Evolutionary conservation across 2,329 filamentous ascomycete species (phyloP).

Genomic region (Penicillium fuscoglaucum): DNA sequence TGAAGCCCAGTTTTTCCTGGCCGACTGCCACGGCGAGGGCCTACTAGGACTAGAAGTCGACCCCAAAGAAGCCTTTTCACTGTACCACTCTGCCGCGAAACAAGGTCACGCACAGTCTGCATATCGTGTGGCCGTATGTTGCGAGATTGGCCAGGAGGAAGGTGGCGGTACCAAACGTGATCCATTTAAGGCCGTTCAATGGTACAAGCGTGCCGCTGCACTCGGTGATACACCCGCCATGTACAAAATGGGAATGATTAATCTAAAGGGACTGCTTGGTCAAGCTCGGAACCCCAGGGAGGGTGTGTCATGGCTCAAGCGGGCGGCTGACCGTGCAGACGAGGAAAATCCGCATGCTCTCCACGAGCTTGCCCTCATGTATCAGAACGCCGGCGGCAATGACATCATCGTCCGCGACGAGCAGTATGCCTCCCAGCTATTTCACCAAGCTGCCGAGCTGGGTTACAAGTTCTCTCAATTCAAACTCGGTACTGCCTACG

Average conservation of each 20-base stretch:
- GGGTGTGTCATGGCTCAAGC: slow-evolving; percentile 87
- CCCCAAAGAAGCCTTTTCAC: slow-evolving; percentile 84
- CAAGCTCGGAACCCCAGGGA: slow-evolving; percentile 80
- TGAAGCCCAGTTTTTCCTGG: slow-evolving; percentile 91
- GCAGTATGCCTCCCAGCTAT: slow-evolving; percentile 74
- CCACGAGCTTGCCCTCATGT: slow-evolving; percentile 74
- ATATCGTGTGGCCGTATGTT: slow-evolving; percentile 94
- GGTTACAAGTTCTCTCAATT: slow-evolving; percentile 97
- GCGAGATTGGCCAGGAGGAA: slow-evolving; percentile 91
- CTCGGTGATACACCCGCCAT: slow-evolving; percentile 90
- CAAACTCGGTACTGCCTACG: slow-evolving; percentile 80
- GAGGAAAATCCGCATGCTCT: slow-evolving; percentile 90
- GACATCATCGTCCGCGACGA: slow-evolving; percentile 80
- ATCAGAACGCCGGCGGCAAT: slow-evolving; percentile 58
- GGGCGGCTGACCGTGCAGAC: slow-evolving; percentile 85
- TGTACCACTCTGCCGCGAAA: slow-evolving; percentile 95
- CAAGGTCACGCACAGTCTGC: slow-evolving; percentile 80
- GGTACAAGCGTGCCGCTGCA: slow-evolving; percentile 91
- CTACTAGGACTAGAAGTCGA: slow-evolving; percentile 76
- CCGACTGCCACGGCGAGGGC: slow-evolving; percentile 84
- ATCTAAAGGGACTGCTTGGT: slow-evolving; percentile 89
- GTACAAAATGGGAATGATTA: slow-evolving; percentile 98
- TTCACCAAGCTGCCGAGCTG: slow-evolving; percentile 79
- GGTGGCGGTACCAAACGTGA: slow-evolving; percentile 91
- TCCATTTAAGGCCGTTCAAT: slow-evolving; percentile 91